A percentile compares a stretch with the other conserved stretches of the same genome.
phyloP scores from a whole-genome alignment of 768 basidiomycete species.

The Pholiota conissans region DNA sequence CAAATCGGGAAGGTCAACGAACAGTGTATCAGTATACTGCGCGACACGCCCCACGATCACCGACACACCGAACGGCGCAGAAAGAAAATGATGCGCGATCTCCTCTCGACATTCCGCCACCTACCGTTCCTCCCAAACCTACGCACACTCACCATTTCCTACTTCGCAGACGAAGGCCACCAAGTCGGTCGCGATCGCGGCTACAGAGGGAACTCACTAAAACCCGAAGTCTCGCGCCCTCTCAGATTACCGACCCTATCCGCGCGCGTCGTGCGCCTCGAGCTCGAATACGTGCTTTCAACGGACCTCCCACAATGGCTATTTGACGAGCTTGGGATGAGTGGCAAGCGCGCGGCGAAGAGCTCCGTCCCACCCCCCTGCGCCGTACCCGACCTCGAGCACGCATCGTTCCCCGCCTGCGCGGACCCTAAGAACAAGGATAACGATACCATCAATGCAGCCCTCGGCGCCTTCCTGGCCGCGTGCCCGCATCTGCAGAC shows the following conservation, averaged over 20 bases:
- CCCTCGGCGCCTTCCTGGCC: neutral
- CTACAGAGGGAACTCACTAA: too few species aligned
- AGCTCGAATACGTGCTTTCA: neutral
- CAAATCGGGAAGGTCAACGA: too few species aligned
- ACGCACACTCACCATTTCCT: neutral
- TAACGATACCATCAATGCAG: too few species aligned
- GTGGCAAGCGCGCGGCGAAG: neutral
- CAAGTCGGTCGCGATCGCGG: too few species aligned
- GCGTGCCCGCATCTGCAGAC: neutral
- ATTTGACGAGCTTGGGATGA: slow-evolving; percentile 14
- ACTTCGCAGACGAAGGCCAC: too few species aligned
- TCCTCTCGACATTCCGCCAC: slow-evolving; percentile 1
- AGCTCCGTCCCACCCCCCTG: neutral
- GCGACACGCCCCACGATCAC: too few species aligned
- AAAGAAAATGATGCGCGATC: neutral
- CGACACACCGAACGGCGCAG: too few species aligned
- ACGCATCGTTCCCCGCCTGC: slow-evolving; percentile 4
- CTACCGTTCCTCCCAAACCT: slow-evolving; percentile 9
- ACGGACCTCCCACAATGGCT: slow-evolving; percentile 18
- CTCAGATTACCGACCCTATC: neutral
- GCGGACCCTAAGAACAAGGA: neutral
- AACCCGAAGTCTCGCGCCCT: neutral
- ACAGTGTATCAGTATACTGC: too few species aligned
- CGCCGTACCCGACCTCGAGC: slow-evolving; percentile 14
- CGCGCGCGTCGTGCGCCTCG: neutral